phyloP scores from a whole-genome alignment of 345 rosid genomes.

The Odontarrhena argentea region DNA sequence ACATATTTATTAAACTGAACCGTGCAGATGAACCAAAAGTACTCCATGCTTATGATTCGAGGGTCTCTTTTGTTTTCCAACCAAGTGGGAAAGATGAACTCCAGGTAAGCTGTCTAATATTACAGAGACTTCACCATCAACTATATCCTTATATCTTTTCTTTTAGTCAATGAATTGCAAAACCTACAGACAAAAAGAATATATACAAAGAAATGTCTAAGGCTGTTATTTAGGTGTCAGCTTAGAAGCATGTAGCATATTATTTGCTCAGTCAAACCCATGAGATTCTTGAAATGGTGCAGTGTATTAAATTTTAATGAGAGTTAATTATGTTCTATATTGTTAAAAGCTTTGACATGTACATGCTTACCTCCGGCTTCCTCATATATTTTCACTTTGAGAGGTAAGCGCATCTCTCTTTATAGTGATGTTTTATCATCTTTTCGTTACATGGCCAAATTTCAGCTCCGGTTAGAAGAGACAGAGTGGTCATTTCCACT shows the following conservation, averaged over 20 bases:
- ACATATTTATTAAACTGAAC: slow-evolving; percentile 67
- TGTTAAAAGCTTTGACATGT: slow-evolving; percentile 29
- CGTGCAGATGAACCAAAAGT: slow-evolving; percentile 77
- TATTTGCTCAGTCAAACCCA: slow-evolving; percentile 17
- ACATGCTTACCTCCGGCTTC: neutral
- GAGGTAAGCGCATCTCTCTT: slow-evolving; percentile 24
- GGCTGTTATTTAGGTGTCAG: slow-evolving; percentile 12
- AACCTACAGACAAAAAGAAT: neutral
- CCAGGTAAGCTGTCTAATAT: slow-evolving; percentile 60
- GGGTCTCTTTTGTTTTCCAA: slow-evolving; percentile 69
- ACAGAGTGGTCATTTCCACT: slow-evolving; percentile 96
- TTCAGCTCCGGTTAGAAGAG: slow-evolving; percentile 72
- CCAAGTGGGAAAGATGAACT: slow-evolving; percentile 64
- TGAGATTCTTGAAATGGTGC: slow-evolving; percentile 20
- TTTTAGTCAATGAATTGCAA: slow-evolving; percentile 25
- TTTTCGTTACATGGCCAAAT: slow-evolving; percentile 29
- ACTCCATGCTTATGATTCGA: slow-evolving; percentile 76
- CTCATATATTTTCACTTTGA: slow-evolving; percentile 21
- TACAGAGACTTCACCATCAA: slow-evolving; percentile 19
- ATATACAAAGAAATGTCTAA: neutral
- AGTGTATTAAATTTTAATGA: slow-evolving; percentile 22
- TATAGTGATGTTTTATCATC: slow-evolving; percentile 20
- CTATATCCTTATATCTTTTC: slow-evolving; percentile 1
- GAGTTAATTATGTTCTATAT: slow-evolving; percentile 11
- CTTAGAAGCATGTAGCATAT: slow-evolving; percentile 25